These are phyloP conservation scores for Trametes polyzona DNA, from an alignment of 1,284 basidiomycete species.

Conservation along the genomic window DNA sequence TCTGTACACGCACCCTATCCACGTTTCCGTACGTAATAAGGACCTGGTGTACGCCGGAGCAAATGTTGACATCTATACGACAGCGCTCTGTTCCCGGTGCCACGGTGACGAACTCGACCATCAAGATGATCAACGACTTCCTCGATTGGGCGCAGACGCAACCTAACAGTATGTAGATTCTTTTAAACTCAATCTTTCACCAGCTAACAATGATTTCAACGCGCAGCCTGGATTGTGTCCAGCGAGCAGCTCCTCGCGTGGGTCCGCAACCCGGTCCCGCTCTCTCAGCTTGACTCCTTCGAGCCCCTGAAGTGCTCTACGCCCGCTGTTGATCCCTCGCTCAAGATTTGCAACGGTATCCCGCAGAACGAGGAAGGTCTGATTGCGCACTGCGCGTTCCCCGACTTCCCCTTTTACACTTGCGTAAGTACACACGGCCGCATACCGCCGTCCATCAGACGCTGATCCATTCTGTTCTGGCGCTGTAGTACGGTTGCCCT, in stretches of 20 bases:
- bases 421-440: conserved; percentile 49
- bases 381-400: conserved; percentile 63
- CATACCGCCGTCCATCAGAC: conserved; percentile 32
- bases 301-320: conserved; percentile 63
- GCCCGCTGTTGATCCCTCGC: conserved; percentile 55
- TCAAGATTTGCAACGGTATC: conserved; percentile 77
- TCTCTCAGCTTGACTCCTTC: conserved; percentile 59
- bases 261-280: conserved; percentile 72
- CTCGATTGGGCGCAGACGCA: conserved; percentile 82
- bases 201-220: background rate
- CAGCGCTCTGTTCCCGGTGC: conserved; percentile 49
- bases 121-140: conserved; percentile 78
- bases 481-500: conserved; percentile 73
- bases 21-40: conserved; percentile 57
- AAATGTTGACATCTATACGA: background rate
- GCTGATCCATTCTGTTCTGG: background rate
- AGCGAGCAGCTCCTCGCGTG: conserved; percentile 76
- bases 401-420: conserved; percentile 78
- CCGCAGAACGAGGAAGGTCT: conserved; percentile 65
- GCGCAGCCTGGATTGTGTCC: conserved; percentile 79
- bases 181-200: background rate
- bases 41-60: background rate
- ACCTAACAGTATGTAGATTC: conserved; percentile 55
- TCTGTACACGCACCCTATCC: conserved; percentile 83
- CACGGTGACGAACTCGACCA: conserved; percentile 51